These are phyloP conservation scores for Wickerhamiella kurtzmanii DNA, from an alignment of 805 yeast species.

Conservation along the genomic window DNA sequence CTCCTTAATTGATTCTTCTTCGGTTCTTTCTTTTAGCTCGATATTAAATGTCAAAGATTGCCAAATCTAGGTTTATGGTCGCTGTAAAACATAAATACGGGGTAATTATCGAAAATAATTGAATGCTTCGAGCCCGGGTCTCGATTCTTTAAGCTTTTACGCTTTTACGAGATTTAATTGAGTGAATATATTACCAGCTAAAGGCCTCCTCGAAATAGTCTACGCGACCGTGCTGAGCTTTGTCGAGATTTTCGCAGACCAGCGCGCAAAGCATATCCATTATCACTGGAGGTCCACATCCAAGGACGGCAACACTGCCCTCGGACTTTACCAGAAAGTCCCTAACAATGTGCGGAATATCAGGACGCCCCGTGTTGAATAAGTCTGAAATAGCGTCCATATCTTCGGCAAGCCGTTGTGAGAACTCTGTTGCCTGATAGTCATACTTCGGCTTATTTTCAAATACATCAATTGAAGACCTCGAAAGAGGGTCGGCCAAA, in stretches of 20 bases:
- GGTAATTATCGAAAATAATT: too few relatives aligned
- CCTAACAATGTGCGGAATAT: slow-evolving; percentile 28
- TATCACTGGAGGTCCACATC: slow-evolving; percentile 21
- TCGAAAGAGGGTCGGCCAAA: background rate
- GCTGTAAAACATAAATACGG: too few relatives aligned
- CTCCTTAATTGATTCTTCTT: too few relatives aligned
- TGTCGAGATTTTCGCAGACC: slow-evolving; percentile 11
- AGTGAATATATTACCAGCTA: slow-evolving; percentile 51
- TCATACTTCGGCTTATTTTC: slow-evolving; percentile 7
- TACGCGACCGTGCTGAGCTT: slow-evolving; percentile 31
- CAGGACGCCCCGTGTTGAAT: slow-evolving; percentile 26
- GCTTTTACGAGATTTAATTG: background rate
- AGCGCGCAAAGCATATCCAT: slow-evolving; percentile 19
- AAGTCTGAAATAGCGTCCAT: slow-evolving; percentile 1
- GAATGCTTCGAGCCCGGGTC: too few relatives aligned
- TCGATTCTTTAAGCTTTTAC: background rate
- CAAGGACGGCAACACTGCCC: slow-evolving; percentile 29
- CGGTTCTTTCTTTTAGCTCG: too few relatives aligned
- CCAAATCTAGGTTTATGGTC: too few relatives aligned
- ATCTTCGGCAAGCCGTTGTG: background rate
- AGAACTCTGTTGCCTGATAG: slow-evolving; percentile 2
- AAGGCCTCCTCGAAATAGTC: slow-evolving; percentile 67
- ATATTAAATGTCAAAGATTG: too few relatives aligned
- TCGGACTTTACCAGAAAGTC: slow-evolving; percentile 39
- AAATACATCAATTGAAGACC: slow-evolving; percentile 2